Percentiles rank a stretch among this genome's conserved stretches.
Conservation (phyloP, 176 grass and related monocot species). For the Oryza brachyantha region DNA sequence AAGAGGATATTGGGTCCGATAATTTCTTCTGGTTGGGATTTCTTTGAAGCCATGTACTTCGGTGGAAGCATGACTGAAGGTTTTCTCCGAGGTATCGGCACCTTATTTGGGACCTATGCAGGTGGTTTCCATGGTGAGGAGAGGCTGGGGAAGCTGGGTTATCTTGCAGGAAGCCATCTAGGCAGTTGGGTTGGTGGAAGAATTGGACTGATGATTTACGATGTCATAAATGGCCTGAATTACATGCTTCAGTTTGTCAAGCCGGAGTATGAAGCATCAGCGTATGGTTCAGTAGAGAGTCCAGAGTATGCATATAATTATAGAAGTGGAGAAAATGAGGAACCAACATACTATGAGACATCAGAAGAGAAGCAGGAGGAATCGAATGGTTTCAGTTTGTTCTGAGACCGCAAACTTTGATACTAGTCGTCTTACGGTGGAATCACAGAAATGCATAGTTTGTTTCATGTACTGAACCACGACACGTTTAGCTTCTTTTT, state of each 20-base stretch:
- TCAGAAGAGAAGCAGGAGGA: conserved; percentile 35
- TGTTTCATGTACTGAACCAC: conserved; percentile 3
- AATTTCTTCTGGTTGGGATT: conserved; percentile 94
- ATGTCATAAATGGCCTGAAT: conserved; percentile 75
- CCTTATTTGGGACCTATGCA: conserved; percentile 83
- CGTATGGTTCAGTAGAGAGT: conserved; percentile 18
- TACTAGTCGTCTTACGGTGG: neutral
- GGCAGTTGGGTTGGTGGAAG: conserved; percentile 95
- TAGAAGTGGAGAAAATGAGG: conserved; percentile 27
- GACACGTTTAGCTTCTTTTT: conserved; percentile 20
- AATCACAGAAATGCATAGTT: neutral
- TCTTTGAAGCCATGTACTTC: conserved; percentile 97
- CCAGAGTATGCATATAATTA: conserved; percentile 44
- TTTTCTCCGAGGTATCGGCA: conserved; percentile 78
- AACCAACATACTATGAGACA: conserved; percentile 32
- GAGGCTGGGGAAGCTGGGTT: conserved; percentile 79
- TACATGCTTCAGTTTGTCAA: conserved; percentile 58
- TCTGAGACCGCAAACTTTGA: conserved; percentile 31
- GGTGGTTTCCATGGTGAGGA: conserved; percentile 87
- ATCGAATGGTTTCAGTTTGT: conserved; percentile 46
- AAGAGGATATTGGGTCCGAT: conserved; percentile 88
- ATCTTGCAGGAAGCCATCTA: conserved; percentile 86
- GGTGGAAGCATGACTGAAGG: conserved; percentile 87
- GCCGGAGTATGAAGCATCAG: conserved; percentile 36
- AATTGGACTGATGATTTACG: conserved; percentile 96